Conservation (phyloP, 192 early-diverging fungal genomes). For the Coemansia sp. region DNA sequence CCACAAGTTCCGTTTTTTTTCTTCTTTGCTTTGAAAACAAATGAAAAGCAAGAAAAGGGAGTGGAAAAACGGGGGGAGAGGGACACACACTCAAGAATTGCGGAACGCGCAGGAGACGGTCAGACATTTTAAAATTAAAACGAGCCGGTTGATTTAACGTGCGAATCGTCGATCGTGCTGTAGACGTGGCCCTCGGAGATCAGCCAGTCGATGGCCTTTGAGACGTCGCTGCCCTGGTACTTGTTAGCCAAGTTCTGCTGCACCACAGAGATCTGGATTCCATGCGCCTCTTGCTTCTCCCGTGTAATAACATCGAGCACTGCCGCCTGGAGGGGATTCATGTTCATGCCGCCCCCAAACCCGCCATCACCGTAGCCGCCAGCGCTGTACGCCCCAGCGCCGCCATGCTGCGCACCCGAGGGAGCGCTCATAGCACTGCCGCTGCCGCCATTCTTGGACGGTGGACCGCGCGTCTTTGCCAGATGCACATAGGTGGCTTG, state of each 20-base stretch:
- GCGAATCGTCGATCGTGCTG: conserved; percentile 63
- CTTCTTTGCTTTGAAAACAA: neutral
- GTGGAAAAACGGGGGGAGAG: neutral
- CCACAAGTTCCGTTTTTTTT: too few relatives aligned
- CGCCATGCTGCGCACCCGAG: conserved; percentile 2
- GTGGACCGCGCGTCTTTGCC: conserved; percentile 46
- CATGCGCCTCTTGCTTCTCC: conserved; percentile 28
- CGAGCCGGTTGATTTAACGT: conserved; percentile 6
- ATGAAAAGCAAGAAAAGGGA: neutral
- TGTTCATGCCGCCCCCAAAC: conserved; percentile 15
- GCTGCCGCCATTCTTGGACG: conserved; percentile 12
- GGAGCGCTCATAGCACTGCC: conserved; percentile 4
- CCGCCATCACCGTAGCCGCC: conserved; percentile 9
- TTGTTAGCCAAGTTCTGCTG: conserved; percentile 37
- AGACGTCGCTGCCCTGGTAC: conserved; percentile 25
- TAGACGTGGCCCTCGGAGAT: conserved; percentile 67
- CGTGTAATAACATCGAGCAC: conserved; percentile 29
- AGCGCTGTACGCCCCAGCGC: conserved; percentile 3
- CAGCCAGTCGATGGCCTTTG: conserved; percentile 56
- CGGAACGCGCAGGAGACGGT: neutral
- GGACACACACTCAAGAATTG: neutral
- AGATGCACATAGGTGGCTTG: conserved; percentile 68
- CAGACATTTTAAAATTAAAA: neutral
- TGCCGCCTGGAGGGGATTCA: conserved; percentile 23
- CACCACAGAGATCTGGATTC: conserved; percentile 53